Base-by-base conservation (phyloP, 176 grass and related monocot species). In the Eragrostis curvula region DNA sequence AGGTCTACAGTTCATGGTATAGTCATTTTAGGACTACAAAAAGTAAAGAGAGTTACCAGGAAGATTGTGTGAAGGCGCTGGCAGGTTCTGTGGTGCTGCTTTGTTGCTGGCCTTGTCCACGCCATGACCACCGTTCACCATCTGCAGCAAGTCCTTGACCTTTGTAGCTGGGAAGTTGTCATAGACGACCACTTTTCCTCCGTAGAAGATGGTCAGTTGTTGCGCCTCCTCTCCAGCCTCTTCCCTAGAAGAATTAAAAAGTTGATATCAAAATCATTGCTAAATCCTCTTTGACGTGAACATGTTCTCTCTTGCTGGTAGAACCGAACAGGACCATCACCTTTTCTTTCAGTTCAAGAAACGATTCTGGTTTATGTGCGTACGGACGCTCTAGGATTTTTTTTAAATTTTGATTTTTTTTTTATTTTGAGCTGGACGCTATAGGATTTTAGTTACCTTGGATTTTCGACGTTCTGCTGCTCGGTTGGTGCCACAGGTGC, bases 131-230 rank as follows among this genome's bases (percentile, higher is more conserved):
- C 51, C 14, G 84, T 48, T 59, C 40, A 78, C 70, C 66, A 94
- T 84, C 10, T 88, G 70, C 36, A 94, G 28, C 63, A 94, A 28
- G 43, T 83, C 75, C 70, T 88, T 73, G 70, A 87, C 75, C 82
- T 70, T 86, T 53, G 76, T 59, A 9, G 83, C 74, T 0, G 92
- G 86, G 67, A 88, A 88, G 68, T 81, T 86, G 41, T 94, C 85
- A 12, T 90, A 80, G 44, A 91, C 79, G 11, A 86, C 53, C 64
- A 94, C 66, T 67, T 88, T 80, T 43, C 88, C 88, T 10, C 79
- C 85, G 27, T 90, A 94, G 68, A 94, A 94, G 78, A 94, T 90
- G 40, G 92, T 94, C 44, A 94, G 66, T 28, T 88, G 92, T 0
- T 71, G 83, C 3, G 74, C 48, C 50, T 83, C 66, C 41, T 83